Evolutionary conservation across 768 basidiomycete genomes (phyloP).

Genomic region (Boletus insuetus): DNA sequence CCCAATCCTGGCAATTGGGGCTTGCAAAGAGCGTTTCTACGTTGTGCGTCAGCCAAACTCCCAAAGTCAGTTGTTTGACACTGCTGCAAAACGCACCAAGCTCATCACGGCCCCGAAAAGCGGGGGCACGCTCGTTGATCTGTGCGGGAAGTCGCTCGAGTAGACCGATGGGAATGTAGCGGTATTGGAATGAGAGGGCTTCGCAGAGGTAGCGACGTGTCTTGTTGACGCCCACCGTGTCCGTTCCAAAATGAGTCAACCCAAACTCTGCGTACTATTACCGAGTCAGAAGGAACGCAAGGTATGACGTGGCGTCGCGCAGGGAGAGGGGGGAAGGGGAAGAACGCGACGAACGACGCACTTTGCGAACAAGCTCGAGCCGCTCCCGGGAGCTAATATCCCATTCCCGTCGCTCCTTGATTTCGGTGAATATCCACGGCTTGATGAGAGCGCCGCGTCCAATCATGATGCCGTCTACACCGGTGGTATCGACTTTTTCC

Average conservation of each 20-base stretch:
- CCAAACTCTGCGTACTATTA: constrained; percentile 83
- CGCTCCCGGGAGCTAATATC: constrained; percentile 86
- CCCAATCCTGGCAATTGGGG: constrained; percentile 80
- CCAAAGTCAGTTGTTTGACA: no score
- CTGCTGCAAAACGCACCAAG: constrained; percentile 53
- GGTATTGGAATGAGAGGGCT: constrained; percentile 92
- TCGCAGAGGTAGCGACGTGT: constrained; percentile 94
- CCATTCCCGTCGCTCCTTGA: constrained; percentile 91
- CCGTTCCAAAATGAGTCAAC: constrained; percentile 80
- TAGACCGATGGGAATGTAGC: constrained; percentile 92
- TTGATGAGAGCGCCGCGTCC: constrained; percentile 95
- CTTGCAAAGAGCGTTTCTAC: constrained; percentile 84
- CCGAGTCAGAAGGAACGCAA: neutral
- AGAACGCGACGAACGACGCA: constrained; percentile 30
- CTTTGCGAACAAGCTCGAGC: constrained; percentile 73
- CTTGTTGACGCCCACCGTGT: constrained; percentile 86
- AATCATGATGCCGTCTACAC: constrained; percentile 95
- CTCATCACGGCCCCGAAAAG: constrained; percentile 84
- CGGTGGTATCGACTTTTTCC: constrained; percentile 68
- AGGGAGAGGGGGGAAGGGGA: neutral
- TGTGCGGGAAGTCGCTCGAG: constrained; percentile 76
- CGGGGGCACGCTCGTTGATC: constrained; percentile 89
- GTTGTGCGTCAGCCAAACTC: neutral
- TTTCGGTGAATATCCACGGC: constrained; percentile 94
- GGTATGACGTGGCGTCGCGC: no score